These are phyloP conservation scores for Cutaneotrichosporon spelunceum DNA, from an alignment of 1,284 basidiomycete species.

Conservation along the genomic window DNA sequence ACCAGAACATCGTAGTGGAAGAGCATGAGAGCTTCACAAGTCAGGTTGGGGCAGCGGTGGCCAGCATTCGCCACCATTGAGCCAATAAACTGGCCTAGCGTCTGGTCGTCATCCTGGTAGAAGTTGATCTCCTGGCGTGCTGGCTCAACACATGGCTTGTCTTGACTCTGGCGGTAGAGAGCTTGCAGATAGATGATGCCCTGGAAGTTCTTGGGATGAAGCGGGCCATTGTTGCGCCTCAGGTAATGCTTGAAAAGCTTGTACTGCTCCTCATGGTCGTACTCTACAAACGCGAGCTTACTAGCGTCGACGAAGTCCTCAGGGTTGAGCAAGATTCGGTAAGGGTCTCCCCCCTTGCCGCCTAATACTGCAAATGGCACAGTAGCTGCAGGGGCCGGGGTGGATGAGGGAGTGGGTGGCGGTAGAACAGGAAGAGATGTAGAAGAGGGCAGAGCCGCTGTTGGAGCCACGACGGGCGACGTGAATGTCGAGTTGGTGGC, in stretches of 20 bases:
- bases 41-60: constrained; percentile 69
- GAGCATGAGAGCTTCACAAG: constrained; percentile 74
- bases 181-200: constrained; percentile 59
- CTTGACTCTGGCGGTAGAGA: constrained; percentile 47
- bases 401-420: background rate
- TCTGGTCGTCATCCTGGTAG: constrained; percentile 88
- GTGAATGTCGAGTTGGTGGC: background rate
- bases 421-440: constrained; percentile 1
- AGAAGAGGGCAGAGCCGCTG: background rate
- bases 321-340: constrained; percentile 42
- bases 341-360: constrained; percentile 33
- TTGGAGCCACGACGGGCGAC: background rate
- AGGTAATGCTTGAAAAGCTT: constrained; percentile 90
- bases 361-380: background rate
- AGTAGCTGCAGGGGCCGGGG: background rate
- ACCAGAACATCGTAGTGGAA: constrained; percentile 85
- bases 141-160: constrained; percentile 54
- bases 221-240: constrained; percentile 73
- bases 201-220: constrained; percentile 90
- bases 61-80: constrained; percentile 66
- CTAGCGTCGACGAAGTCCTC: constrained; percentile 66
- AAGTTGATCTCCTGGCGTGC: constrained; percentile 71
- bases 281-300: constrained; percentile 65
- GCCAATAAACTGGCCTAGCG: constrained; percentile 88
- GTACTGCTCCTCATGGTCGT: constrained; percentile 76